A percentile compares a stretch with the other conserved stretches of the same genome.
Evolutionary conservation across 495 filamentous ascomycete genomes (phyloP).

Genomic region (Penicillium argentinense): DNA sequence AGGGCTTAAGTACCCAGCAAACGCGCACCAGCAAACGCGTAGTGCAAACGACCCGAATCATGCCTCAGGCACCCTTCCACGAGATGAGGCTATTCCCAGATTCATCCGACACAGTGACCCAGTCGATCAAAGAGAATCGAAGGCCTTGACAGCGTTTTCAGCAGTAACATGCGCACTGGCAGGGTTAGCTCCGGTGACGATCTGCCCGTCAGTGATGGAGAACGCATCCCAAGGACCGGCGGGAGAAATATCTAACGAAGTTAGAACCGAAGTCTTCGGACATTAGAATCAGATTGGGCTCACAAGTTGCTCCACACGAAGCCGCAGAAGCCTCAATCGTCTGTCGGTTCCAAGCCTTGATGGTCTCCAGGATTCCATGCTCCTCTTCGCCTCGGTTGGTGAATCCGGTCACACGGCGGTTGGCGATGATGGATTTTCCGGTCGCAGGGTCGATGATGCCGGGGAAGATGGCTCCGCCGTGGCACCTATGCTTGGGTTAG

Average conservation of each 20-base stretch:
- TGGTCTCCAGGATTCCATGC: background rate
- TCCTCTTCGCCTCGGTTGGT: conserved; percentile 31
- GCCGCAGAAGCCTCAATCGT: background rate
- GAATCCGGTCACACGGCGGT: conserved; percentile 48
- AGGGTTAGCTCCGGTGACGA: background rate
- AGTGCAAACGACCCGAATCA: too few species aligned
- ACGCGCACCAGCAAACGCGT: too few species aligned
- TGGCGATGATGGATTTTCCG: conserved; percentile 39
- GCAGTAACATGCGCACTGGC: background rate
- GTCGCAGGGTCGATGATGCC: conserved; percentile 37
- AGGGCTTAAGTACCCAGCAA: too few species aligned
- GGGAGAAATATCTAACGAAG: background rate
- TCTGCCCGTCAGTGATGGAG: background rate
- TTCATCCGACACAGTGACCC: too few species aligned
- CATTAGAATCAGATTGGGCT: background rate
- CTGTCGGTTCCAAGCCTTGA: background rate
- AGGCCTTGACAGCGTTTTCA: background rate
- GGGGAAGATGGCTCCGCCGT: conserved; percentile 47
- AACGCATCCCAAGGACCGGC: background rate
- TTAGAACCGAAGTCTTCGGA: background rate
- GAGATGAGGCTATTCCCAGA: too few species aligned
- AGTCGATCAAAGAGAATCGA: background rate
- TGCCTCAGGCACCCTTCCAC: too few species aligned
- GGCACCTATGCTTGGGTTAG: conserved; percentile 25
- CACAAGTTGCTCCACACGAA: background rate